A percentile compares a stretch with the other conserved stretches of the same genome.
Conservation (phyloP, 1,139 yeast genomes). For the Groenewaldozyma sp. region DNA sequence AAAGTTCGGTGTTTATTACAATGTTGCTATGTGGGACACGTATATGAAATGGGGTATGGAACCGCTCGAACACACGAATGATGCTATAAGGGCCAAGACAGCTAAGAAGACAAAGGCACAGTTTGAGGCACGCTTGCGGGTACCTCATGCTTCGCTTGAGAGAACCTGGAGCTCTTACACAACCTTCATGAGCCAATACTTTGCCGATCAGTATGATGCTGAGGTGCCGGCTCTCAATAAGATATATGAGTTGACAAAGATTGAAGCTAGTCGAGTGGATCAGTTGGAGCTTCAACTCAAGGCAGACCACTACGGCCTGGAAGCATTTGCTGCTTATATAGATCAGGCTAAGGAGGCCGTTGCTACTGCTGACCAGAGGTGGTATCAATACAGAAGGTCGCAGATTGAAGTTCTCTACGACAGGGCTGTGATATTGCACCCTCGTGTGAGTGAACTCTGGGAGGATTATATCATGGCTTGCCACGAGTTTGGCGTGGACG, state of each 20-base stretch:
- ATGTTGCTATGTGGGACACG: too few relatives aligned
- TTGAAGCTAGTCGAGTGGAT: slow-evolving; percentile 15
- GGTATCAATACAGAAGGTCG: too few relatives aligned
- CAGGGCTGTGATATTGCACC: slow-evolving; percentile 17
- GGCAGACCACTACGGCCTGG: slow-evolving; percentile 12
- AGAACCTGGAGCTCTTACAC: slow-evolving; percentile 40
- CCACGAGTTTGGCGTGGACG: slow-evolving; percentile 17
- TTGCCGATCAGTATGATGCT: slow-evolving; percentile 31
- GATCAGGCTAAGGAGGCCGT: too few relatives aligned
- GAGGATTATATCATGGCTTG: slow-evolving; percentile 24
- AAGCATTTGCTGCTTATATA: slow-evolving; percentile 24
- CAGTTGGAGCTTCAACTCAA: slow-evolving; percentile 21
- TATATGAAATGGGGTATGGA: too few relatives aligned
- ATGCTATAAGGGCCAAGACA: too few relatives aligned
- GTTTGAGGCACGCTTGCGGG: slow-evolving; percentile 32
- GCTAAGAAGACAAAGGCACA: slow-evolving; percentile 19
- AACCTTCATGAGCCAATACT: slow-evolving; percentile 32
- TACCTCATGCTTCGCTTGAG: slow-evolving; percentile 38
- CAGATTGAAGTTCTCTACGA: slow-evolving; percentile 19
- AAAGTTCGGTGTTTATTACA: too few relatives aligned
- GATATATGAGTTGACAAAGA: slow-evolving; percentile 29
- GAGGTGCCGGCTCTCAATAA: slow-evolving; percentile 36
- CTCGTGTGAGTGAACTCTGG: slow-evolving; percentile 22
- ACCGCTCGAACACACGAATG: too few relatives aligned
- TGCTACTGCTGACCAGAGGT: too few relatives aligned